Conservation (phyloP, 1,284 basidiomycete species). For the Cystobasidium sp. region DNA sequence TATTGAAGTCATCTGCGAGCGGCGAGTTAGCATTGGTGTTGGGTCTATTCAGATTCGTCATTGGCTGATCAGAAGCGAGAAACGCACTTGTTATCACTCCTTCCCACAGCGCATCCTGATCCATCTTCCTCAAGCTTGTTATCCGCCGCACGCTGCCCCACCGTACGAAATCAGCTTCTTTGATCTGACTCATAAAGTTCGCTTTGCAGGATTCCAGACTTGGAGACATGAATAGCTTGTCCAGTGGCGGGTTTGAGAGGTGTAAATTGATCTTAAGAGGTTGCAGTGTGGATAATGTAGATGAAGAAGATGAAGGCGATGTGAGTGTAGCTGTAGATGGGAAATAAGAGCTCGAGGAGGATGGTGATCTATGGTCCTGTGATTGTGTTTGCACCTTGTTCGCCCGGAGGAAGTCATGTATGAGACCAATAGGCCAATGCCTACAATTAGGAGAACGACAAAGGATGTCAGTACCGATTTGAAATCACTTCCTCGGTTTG, state of each 20-base stretch:
- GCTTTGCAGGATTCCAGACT: constrained; percentile 81
- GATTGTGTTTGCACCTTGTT: constrained; percentile 51
- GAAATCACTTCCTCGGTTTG: neutral
- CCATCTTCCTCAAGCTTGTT: constrained; percentile 80
- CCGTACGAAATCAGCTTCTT: constrained; percentile 91
- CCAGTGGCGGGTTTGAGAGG: constrained; percentile 78
- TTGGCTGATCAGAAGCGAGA: neutral
- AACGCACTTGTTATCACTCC: constrained; percentile 65
- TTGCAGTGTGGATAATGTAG: constrained; percentile 48
- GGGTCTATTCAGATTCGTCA: too few relatives aligned
- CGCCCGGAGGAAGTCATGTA: constrained; percentile 68
- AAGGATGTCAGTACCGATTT: neutral
- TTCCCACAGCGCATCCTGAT: constrained; percentile 93
- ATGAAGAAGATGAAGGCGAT: neutral
- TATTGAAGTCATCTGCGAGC: constrained; percentile 83
- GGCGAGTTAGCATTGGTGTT: too few relatives aligned
- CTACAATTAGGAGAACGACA: constrained; percentile 59
- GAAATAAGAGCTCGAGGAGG: constrained; percentile 33
- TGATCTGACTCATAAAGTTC: constrained; percentile 88
- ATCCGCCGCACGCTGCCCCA: constrained; percentile 94
- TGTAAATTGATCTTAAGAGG: constrained; percentile 71
- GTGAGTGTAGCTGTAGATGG: neutral
- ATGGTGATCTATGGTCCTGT: constrained; percentile 39
- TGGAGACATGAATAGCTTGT: constrained; percentile 78
- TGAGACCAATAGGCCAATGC: constrained; percentile 93